Percentiles rank a stretch among this genome's conserved stretches.
These are phyloP conservation scores for Colletotrichum sp. DNA, from an alignment of 2,329 filamentous ascomycete species.

Conservation along the genomic window DNA sequence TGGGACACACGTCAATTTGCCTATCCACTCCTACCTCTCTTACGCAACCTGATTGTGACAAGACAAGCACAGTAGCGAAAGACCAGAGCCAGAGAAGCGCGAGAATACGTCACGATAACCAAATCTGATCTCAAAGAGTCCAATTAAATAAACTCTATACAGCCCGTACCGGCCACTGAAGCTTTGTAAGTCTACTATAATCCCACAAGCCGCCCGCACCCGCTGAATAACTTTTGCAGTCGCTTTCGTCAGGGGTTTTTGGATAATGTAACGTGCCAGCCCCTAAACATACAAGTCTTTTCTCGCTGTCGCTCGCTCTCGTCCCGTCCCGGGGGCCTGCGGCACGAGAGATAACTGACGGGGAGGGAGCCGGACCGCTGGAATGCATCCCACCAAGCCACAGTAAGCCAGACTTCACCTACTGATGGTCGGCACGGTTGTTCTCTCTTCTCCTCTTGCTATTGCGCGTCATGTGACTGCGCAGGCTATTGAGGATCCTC, in stretches of 20 bases:
- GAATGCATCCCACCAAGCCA: neutral
- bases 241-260: neutral
- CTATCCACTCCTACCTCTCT: neutral
- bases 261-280: neutral
- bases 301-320: neutral
- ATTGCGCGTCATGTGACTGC: neutral
- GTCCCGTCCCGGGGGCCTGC: neutral
- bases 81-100: neutral
- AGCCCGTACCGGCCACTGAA: constrained; percentile 1
- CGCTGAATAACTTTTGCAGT: neutral
- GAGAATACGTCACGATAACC: neutral
- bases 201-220: neutral
- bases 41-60: neutral
- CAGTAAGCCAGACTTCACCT: neutral
- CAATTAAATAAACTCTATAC: neutral
- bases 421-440: neutral
- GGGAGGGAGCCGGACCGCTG: neutral
- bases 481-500: neutral
- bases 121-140: neutral
- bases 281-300: neutral
- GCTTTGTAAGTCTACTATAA: neutral
- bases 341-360: neutral
- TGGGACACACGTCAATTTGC: neutral
- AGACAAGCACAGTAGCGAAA: neutral
- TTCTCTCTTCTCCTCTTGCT: neutral